phyloP scores from a whole-genome alignment of 371 early-diverging fungal genomes.

The Zopfochytrium polystomum region DNA sequence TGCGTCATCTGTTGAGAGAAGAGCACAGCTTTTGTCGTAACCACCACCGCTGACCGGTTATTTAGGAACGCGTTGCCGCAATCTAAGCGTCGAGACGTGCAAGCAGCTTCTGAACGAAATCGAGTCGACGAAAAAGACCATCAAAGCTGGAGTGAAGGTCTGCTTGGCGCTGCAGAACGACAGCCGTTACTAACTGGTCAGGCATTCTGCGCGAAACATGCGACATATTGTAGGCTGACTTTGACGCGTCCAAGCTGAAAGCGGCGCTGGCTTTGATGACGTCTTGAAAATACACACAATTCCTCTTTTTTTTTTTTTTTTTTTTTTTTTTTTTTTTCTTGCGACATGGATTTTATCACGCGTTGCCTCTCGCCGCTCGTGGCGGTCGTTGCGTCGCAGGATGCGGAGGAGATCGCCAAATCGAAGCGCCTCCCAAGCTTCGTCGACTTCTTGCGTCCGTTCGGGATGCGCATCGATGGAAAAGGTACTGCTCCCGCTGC shows the following conservation, averaged over 20 bases:
- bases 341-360: constrained; percentile 12
- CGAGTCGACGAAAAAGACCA: background rate
- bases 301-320: too few relatives aligned
- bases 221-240: too few relatives aligned
- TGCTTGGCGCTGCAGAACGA: too few relatives aligned
- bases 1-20: too few relatives aligned
- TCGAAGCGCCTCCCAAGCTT: constrained; percentile 66
- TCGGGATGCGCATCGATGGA: constrained; percentile 74
- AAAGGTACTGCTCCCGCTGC: constrained; percentile 50
- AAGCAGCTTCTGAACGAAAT: background rate
- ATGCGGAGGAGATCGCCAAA: constrained; percentile 67
- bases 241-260: background rate
- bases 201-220: too few relatives aligned
- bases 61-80: background rate
- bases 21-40: background rate
- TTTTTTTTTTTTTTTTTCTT: too few relatives aligned
- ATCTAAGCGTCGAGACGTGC: background rate
- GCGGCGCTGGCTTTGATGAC: background rate
- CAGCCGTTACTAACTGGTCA: too few relatives aligned
- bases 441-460: constrained; percentile 74
- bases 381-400: constrained; percentile 69
- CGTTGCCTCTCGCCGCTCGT: constrained; percentile 55
- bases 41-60: background rate
- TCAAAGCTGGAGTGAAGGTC: background rate
- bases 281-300: too few relatives aligned